Base-by-base conservation (phyloP, 2,329 filamentous ascomycete species). In the Orbilia javanica region DNA sequence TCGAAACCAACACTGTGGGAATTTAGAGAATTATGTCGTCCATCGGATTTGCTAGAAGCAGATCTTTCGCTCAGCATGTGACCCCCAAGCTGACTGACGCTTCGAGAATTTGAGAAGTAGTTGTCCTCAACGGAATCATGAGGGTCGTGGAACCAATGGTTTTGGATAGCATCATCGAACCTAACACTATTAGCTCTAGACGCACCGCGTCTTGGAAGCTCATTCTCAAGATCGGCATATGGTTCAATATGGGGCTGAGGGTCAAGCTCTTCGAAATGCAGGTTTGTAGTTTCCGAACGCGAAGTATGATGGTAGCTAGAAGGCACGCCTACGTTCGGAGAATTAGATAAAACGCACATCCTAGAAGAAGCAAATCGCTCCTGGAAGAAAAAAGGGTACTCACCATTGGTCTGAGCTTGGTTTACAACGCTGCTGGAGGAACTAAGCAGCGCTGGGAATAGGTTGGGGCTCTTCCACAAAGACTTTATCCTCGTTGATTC, bases 111-210 rank as follows among this genome's bases (percentile, higher is more conserved):
- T 46, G 90, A 89, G 80, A 97, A 81, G 71, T 82, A 91, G 29
- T 72, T 72, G 53, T 72, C 74, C 70, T 98, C 96, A 55, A 92
- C 90, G 11, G 93, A 95, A 70, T 94, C 91, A 52, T 95, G 90
- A 75, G 91, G 92, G 80, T 89, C 90, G 82, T 97, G 93, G 42
- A 91, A 91, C 89, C 96, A 96, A 83, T 94, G 94, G 57, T 93
- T 92, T 81, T 97, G 94, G 81, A 97, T 90, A 13, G 95, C 94
- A 82, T 98, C 95, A 83, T 98, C 96, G 82, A 99, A 99, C 42
- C 96, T 92, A 81, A 99, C 96, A 83, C 96, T 98, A 83, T 98
- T 98, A 57, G 96, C 95, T 81, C 96, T 89, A 18, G 96, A 99
- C 18, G 93, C 92, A 20, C 93, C 93, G 67, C 96, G 93, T 79